Evolutionary conservation across 352 stramenopile species (phyloP), one percentile per base, ranked within the genome.

Genomic region (Pythium rhizo-oryzae): DNA sequence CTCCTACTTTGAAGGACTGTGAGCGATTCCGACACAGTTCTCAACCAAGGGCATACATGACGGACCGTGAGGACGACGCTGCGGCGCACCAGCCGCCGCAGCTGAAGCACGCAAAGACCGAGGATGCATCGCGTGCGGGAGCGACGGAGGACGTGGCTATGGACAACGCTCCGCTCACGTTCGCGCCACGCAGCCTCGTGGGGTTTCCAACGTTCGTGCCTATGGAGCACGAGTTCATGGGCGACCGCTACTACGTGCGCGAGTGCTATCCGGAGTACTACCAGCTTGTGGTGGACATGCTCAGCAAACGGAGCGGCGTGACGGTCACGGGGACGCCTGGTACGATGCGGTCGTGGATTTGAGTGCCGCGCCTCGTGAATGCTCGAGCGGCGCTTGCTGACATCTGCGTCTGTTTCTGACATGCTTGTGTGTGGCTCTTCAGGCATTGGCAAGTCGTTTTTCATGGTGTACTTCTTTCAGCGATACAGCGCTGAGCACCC

Each of bases 381-480:
- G n/a, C n/a, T n/a, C n/a, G n/a, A n/a, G n/a, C n/a, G n/a, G n/a
- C n/a, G n/a, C 28, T 33, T 43, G 30, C 28, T 23, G 8, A 19
- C 5, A 21, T 16, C 8, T 49, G 3, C 2, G 11, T 4, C 50
- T n/a, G 19, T n/a, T n/a, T n/a, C n/a, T 19, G 28, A 2, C 6
- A 6, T n/a, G n/a, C 28, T 23, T 24, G n/a, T 59, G 16, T 44
- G 52, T 44, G 33, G 7, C 0, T 50, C 4, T 6, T 9, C 41
- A 66, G 59, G 33, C 33, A 66, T 58, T 44, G 59, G 59, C 21
- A 66, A 49, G 59, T 66, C 59, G 33, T 9, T 59, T 1, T 66
- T 59, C 21, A 66, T 66, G 59, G 47, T 15, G 1, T 52, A 59
- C 24, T 66, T 66, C 37, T 59, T 66, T 19, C 59, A 59, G 49